Evolutionary conservation across 345 rosid genomes (phyloP), one percentile per base, ranked within the genome.

Genomic region (Cochlearia excelsa): DNA sequence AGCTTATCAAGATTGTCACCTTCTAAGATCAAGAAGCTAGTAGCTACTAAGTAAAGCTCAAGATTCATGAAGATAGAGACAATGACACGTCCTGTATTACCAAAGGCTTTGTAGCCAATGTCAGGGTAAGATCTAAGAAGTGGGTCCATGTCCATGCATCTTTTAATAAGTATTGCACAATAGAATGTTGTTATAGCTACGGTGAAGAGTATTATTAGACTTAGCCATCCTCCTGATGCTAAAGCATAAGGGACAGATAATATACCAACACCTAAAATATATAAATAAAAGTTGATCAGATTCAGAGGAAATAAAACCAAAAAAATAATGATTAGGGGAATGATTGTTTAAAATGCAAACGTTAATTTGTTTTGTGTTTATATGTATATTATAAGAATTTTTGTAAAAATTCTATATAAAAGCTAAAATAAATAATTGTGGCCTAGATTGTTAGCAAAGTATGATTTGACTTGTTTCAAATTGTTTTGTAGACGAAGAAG

Each of bases 181-280:
- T 84, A 91, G 62, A 86, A 91, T 6, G 90, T 69, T 40, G 84
- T 73, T 23, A 62, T 47, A 33, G 95, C 88, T 8, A 86, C 72
- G 29, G 70, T 46, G 45, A 88, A 81, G 33, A 91, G 81, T 7
- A 86, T 66, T 10, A 67, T 41, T 63, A 88, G 77, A 77, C 95
- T 84, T 66, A 84, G 43, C 98, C 98, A 91, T 63, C 98, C 98
- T 68, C 98, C 98, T 0, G 96, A 75, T 56, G 96, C 81, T 11
- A 91, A 69, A 8, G 96, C 98, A 65, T 84, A 84, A 11, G 96
- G 88, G 37, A 80, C 80, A 6, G 98, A 88, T 54, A 91, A 77
- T 65, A 91, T 84, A 40, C 98, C 96, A 30, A 88, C 88, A 67
- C 96, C 98, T 91, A 80, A 29, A 63, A 16, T 16, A 16, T 16